Base-by-base conservation (phyloP, 805 yeast genomes). In the Barnettozyma vustinii region DNA sequence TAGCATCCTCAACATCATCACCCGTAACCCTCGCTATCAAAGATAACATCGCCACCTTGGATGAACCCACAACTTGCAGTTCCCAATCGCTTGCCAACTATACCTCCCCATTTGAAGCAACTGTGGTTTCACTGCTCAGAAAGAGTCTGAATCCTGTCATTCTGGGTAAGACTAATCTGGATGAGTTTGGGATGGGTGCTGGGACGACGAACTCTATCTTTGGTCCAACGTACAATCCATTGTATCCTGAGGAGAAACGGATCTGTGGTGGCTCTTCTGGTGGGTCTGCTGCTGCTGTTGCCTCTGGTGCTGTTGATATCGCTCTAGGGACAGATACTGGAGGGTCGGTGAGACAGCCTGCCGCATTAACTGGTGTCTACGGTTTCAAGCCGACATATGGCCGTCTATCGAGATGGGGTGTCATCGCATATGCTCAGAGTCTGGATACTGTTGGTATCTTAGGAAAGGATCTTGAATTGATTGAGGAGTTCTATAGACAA, bases 131-230 rank as follows among this genome's bases (percentile, higher is more conserved):
- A 2, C 68, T 80, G 3, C 64, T 94, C n/a, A 44, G 37, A 23
- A 64, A 73, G 9, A 57, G 67, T 0, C 70, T 73, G 2, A 88
- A 90, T 0, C 75, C 77, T 15, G 55, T 68, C 1, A 60, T 81
- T 6, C 70, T 83, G 1, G 99, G 97, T 0, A 94, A 92, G 64
- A 77, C 95, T 2, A 94, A 92, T 57, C 72, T 94, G 79, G 99
- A 94, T 68, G 97, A 94, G 68, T 94, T 94, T 70, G 99, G 96
- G 2, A 94, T 94, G 99, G 99, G 99, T 10, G 82, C 87, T 12
- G 75, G 82, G 1, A 83, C 80, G 13, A 69, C 79, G 2, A 73
- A 79, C 56, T 75, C 85, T 0, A 55, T 58, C 45, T 79, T 67
- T 59, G 91, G 90, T 0, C 73, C 84, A 1, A 74, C 84, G 0